Percentiles rank a stretch among this genome's conserved stretches.
phyloP scores from a whole-genome alignment of 768 basidiomycete species.

The Amylocystis lapponica region DNA sequence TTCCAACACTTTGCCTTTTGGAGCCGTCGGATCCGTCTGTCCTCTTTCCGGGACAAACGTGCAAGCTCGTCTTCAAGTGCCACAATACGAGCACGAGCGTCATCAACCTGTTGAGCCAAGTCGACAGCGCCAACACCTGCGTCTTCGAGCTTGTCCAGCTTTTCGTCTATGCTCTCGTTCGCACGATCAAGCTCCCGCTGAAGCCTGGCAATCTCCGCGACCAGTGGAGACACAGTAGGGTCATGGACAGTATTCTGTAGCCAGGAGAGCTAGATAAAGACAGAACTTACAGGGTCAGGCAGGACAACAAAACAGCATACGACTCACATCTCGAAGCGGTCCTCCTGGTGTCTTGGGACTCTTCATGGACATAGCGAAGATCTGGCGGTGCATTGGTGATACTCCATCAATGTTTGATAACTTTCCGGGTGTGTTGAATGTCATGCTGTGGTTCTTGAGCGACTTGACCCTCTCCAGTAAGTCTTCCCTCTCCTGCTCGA shows the following conservation, averaged over 20 bases:
- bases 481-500: conserved; percentile 75
- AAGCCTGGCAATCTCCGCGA: conserved; percentile 68
- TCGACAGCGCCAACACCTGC: conserved; percentile 71
- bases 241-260: conserved; percentile 57
- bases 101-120: conserved; percentile 64
- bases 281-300: too few relatives aligned
- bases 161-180: conserved; percentile 84
- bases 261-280: conserved; percentile 59
- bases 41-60: conserved; percentile 59
- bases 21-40: conserved; percentile 57
- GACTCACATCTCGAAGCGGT: conserved; percentile 68
- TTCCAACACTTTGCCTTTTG: conserved; percentile 62
- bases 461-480: conserved; percentile 64
- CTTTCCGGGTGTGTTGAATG: conserved; percentile 54
- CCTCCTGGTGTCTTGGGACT: conserved; percentile 75
- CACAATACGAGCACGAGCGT: conserved; percentile 54
- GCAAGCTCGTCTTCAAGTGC: conserved; percentile 65
- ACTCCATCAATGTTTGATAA: conserved; percentile 48
- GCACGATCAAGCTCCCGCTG: conserved; percentile 73
- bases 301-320: too few relatives aligned
- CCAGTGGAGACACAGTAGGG: conserved; percentile 50
- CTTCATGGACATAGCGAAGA: conserved; percentile 60
- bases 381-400: conserved; percentile 74
- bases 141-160: conserved; percentile 80
- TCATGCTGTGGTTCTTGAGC: conserved; percentile 46